Base-by-base conservation (phyloP, 2,329 filamentous ascomycete species). In the Gnomoniopsis sp. region DNA sequence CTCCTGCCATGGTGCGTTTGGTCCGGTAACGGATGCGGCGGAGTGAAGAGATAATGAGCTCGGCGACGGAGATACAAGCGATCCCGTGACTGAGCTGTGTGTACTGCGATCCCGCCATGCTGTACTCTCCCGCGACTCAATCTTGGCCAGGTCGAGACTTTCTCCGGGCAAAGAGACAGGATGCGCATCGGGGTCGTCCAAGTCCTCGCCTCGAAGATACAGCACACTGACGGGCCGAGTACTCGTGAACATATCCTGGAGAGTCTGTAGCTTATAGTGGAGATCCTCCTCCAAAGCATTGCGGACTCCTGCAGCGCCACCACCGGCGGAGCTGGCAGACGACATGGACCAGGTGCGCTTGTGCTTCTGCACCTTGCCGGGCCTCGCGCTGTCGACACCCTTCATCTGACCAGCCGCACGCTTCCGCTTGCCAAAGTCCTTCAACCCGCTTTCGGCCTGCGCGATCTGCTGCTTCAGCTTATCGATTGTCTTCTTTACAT, bases 331-430 rank as follows among this genome's bases (percentile, higher is more conserved):
- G 68, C 86, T 87, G 34, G 84, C 77, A 6, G 93, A 97, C 23
- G 91, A 93, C 82, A 96, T 91, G 11, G 93, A 97, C 92, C 93
- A 97, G 0, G 92, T 96, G 60, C 93, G 82, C 74, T 96, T 96
- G 75, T 97, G 92, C 73, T 96, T 96, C 23, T 86, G 84, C 1
- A 90, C 84, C 72, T 96, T 96, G n/a, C 89, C 89, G 2, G 89
- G 87, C 57, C 90, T 79, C 71, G 87, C 75, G 69, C 77, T 65
- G 62, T 79, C 73, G 64, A 77, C 77, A 19, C 66, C 65, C 64
- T 82, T 83, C n/a, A 63, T 60, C 22, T 74, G 72, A 2, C 72
- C 75, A 2, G 77, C 79, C 8, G 81, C 75, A 48, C 84, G 77
- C 71, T 88, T 88, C 56, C 86, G 77, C 70, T 88, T 89, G 48